Conservation (phyloP, 345 rosid genomes). For the Atalantia buxifolia region DNA sequence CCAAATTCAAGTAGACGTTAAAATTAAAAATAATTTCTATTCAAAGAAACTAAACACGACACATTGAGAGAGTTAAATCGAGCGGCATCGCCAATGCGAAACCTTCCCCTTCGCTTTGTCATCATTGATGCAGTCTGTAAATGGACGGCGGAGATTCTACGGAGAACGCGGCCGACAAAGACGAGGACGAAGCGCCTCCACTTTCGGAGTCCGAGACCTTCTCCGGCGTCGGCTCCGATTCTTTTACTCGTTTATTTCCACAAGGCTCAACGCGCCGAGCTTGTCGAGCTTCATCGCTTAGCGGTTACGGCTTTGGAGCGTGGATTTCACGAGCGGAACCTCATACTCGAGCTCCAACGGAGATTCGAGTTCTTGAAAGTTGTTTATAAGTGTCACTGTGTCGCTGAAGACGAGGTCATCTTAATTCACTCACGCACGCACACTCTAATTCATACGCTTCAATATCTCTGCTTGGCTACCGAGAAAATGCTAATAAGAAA, state of each 20-base stretch:
- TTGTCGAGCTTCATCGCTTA: slow-evolving; percentile 43
- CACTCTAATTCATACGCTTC: neutral
- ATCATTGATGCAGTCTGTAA: slow-evolving; percentile 29
- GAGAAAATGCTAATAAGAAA: slow-evolving; percentile 5
- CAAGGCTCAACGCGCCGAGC: slow-evolving; percentile 59
- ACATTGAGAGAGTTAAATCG: slow-evolving; percentile 14
- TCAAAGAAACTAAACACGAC: neutral
- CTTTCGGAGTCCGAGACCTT: slow-evolving; percentile 19
- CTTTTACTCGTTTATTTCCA: slow-evolving; percentile 64
- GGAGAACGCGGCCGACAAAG: slow-evolving; percentile 30
- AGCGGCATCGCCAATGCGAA: slow-evolving; percentile 22
- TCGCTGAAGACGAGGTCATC: slow-evolving; percentile 80
- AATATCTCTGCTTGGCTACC: neutral
- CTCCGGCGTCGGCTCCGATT: slow-evolving; percentile 47
- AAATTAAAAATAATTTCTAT: slow-evolving; percentile 16
- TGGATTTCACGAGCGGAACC: slow-evolving; percentile 19
- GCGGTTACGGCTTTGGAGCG: slow-evolving; percentile 37
- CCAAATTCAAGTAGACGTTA: neutral
- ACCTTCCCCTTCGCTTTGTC: slow-evolving; percentile 30
- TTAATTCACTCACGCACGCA: neutral
- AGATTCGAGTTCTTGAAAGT: slow-evolving; percentile 67
- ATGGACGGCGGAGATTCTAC: slow-evolving; percentile 33
- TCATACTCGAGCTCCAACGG: slow-evolving; percentile 32
- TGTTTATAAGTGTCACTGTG: slow-evolving; percentile 55
- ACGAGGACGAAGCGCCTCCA: slow-evolving; percentile 14